Percentiles rank a stretch among this genome's conserved stretches.
Evolutionary conservation across 805 yeast species (phyloP).

Genomic region (Myxozyma melibiosi): DNA sequence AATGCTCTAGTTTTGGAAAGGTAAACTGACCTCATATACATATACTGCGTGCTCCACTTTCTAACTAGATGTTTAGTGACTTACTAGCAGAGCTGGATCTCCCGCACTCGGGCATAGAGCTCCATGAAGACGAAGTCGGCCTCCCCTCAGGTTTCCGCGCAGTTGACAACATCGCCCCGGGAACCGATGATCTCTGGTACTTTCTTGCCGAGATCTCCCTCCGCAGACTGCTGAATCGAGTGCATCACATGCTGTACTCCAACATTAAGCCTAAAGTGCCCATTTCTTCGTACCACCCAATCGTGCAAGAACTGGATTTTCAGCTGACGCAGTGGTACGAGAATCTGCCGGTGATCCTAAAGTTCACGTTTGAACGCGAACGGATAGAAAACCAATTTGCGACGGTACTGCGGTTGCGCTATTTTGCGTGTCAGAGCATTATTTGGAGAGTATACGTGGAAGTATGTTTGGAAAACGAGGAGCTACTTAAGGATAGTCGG

Average conservation of each 20-base stretch:
- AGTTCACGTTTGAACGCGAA: slow-evolving; percentile 13
- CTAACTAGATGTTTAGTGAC: slow-evolving; percentile 6
- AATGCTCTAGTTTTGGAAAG: slow-evolving; percentile 22
- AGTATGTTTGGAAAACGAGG: slow-evolving; percentile 11
- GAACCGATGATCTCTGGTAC: slow-evolving; percentile 27
- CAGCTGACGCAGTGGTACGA: slow-evolving; percentile 29
- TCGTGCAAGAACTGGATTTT: slow-evolving; percentile 26
- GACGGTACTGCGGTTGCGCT: slow-evolving; percentile 19
- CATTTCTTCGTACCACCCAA: slow-evolving; percentile 21
- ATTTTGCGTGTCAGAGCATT: slow-evolving; percentile 24
- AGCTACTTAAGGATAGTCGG: slow-evolving; percentile 7
- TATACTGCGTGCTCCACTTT: neutral
- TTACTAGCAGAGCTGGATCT: slow-evolving; percentile 22
- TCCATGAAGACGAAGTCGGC: slow-evolving; percentile 19
- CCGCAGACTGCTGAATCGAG: slow-evolving; percentile 23
- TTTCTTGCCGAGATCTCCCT: slow-evolving; percentile 22
- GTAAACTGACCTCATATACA: neutral
- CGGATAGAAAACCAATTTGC: slow-evolving; percentile 10
- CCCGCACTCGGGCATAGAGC: slow-evolving; percentile 26
- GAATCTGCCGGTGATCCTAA: slow-evolving; percentile 6
- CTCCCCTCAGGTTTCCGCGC: slow-evolving; percentile 20
- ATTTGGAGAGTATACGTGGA: slow-evolving; percentile 26
- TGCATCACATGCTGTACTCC: slow-evolving; percentile 22
- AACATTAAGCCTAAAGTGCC: slow-evolving; percentile 15
- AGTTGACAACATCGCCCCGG: slow-evolving; percentile 9